Percentiles rank a stretch among this genome's conserved stretches.
Conservation (phyloP, 768 basidiomycete genomes). For the Suillus tomentosus region DNA sequence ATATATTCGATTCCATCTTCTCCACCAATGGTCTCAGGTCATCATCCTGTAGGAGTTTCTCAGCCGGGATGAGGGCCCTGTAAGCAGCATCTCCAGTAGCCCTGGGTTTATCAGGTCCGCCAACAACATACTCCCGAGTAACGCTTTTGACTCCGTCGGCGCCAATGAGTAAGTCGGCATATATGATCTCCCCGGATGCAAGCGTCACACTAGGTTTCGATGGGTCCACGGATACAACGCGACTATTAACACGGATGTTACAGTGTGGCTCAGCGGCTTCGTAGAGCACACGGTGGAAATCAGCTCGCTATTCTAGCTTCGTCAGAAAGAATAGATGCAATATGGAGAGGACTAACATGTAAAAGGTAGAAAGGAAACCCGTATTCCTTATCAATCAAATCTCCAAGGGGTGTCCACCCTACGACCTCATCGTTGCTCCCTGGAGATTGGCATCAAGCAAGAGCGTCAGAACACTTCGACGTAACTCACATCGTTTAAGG, state of each 20-base stretch:
- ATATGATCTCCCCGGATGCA: conserved; percentile 44
- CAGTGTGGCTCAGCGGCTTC: conserved; percentile 39
- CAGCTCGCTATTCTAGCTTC: conserved; percentile 39
- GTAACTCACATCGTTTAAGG: conserved; percentile 43
- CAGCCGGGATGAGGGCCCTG: conserved; percentile 53
- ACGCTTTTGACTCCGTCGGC: conserved; percentile 58
- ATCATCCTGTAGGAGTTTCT: conserved; percentile 48
- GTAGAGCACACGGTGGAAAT: conserved; percentile 44
- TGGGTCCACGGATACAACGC: conserved; percentile 39
- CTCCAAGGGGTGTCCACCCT: conserved; percentile 40
- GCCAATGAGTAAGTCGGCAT: conserved; percentile 51
- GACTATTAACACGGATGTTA: conserved; percentile 38
- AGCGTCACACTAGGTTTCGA: conserved; percentile 39
- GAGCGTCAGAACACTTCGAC: no score
- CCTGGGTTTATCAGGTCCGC: conserved; percentile 45
- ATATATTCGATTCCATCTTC: conserved; percentile 51
- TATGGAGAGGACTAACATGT: conserved; percentile 31
- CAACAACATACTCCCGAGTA: conserved; percentile 51
- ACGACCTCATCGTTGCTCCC: conserved; percentile 38
- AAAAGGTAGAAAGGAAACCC: conserved; percentile 37
- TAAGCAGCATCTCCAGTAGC: conserved; percentile 69
- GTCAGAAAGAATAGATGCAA: not conserved
- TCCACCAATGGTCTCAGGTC: conserved; percentile 55
- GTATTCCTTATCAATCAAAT: conserved; percentile 32
- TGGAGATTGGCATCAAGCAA: conserved; percentile 9